Conservation (phyloP, 306 rosid genomes). For the Pyrus bretschneideri region DNA sequence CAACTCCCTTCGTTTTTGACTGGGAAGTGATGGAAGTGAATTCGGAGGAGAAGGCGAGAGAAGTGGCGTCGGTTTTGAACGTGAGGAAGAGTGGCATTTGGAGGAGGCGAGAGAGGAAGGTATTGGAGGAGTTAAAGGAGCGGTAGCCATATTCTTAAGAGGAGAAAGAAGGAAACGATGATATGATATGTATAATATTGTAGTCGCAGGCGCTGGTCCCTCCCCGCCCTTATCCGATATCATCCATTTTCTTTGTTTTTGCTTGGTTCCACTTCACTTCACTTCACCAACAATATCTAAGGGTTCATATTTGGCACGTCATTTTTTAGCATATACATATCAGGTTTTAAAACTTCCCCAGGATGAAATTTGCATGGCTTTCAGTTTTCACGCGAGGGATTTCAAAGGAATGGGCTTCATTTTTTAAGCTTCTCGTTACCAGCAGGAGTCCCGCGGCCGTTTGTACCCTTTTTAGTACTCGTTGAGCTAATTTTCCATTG, state of each 20-base stretch:
- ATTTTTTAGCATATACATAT: too few relatives aligned
- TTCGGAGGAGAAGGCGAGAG: neutral
- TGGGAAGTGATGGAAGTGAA: neutral
- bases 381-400: too few relatives aligned
- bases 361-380: too few relatives aligned
- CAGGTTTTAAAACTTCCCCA: too few relatives aligned
- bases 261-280: neutral
- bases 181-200: neutral
- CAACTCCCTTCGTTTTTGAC: constrained; percentile 39
- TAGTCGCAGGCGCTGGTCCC: neutral
- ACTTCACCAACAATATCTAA: neutral
- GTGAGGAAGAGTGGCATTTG: neutral
- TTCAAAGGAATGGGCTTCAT: too few relatives aligned
- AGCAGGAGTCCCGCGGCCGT: too few relatives aligned
- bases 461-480: too few relatives aligned
- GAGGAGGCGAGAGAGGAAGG: constrained; percentile 21
- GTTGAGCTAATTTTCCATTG: too few relatives aligned
- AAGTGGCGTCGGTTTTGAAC: constrained; percentile 20
- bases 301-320: neutral
- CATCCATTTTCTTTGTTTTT: neutral
- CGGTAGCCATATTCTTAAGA: constrained; percentile 31
- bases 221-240: neutral
- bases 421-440: too few relatives aligned
- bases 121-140: constrained; percentile 5
- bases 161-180: neutral